Percentiles rank a stretch among this genome's conserved stretches.
These are phyloP conservation scores for Cordia subcordata DNA, from an alignment of 257 asterid genomes.

Conservation along the genomic window DNA sequence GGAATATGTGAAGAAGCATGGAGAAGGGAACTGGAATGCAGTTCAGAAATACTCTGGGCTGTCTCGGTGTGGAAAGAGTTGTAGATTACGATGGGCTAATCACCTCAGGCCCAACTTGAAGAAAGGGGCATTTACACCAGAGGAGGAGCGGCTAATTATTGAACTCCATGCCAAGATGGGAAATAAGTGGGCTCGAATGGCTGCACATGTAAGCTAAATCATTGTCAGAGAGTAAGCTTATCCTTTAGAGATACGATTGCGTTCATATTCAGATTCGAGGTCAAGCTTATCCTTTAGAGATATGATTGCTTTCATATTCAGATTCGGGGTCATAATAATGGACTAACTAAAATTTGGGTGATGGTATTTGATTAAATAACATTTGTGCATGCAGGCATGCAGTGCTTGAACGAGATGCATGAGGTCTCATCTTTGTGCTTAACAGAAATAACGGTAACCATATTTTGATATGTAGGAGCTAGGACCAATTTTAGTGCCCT, in stretches of 20 bases:
- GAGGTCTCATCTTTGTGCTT: no score
- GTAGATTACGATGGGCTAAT: constrained; percentile 68
- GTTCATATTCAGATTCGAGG: no score
- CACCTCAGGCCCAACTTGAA: constrained; percentile 68
- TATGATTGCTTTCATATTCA: no score
- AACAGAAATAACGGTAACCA: no score
- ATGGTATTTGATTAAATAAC: no score
- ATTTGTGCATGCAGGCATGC: no score
- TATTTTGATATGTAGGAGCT: no score
- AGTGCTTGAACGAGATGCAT: no score
- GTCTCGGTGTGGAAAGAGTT: constrained; percentile 69
- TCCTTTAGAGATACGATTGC: no score
- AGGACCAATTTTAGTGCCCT: no score
- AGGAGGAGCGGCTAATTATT: constrained; percentile 51
- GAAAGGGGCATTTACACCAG: constrained; percentile 63
- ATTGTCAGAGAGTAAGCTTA: neutral
- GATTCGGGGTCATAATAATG: no score
- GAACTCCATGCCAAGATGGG: constrained; percentile 79
- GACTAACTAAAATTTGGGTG: no score
- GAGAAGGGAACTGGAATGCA: constrained; percentile 76
- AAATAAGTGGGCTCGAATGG: constrained; percentile 74
- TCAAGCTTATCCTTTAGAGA: neutral
- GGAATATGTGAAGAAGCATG: constrained; percentile 59
- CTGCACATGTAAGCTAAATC: constrained; percentile 54
- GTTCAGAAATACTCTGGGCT: constrained; percentile 66